Evolutionary conservation across 306 rosid genomes (phyloP), one percentile per base, ranked within the genome.

Genomic region (Corylus americana): DNA sequence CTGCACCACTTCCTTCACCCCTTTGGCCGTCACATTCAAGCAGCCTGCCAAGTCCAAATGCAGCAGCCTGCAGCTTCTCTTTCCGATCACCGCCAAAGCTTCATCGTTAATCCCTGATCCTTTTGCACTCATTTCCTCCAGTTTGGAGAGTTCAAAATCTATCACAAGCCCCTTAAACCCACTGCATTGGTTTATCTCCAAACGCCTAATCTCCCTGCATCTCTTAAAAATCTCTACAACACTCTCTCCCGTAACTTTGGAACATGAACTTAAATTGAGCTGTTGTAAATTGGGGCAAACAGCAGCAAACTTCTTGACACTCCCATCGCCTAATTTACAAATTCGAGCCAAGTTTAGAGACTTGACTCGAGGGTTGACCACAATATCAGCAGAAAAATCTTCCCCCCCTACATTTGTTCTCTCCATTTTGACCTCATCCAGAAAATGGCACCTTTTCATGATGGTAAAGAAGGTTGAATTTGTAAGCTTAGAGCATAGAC

Each of bases 1-100:
- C 78, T 63, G 54, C 31, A 87, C 87, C 49, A 92, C 88, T 61
- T 83, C 81, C 82, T 74, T 86, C 81, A 86, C 89, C 53, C 98
- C 97, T 29, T 85, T 82, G 7, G 55, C 69, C 18, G 95, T 94
- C 66, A 92, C 87, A 74, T 64, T 25, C 31, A 62, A 74, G 77
- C 97, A 90, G 70, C 79, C 77, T 18, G 73, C 64, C 44, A 94
- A 75, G 39, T 87, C 80, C 79, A 94, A 31, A 74, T 70, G 51
- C 63, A 74, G 35, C 13, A 94, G 82, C 74, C 84, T 81, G 76
- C 62, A 55, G 67, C 93, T 88, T 71, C 79, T 86, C 51, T 69
- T 86, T 74, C 92, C 94, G 53, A 94, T 79, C 73, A 71, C 17
- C 39, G 79, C 82, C 59, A 94, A 87, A 58, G 80, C 78, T 74